Base-by-base conservation (phyloP, 305 asterid species). In the Fraxinus angustifolia region DNA sequence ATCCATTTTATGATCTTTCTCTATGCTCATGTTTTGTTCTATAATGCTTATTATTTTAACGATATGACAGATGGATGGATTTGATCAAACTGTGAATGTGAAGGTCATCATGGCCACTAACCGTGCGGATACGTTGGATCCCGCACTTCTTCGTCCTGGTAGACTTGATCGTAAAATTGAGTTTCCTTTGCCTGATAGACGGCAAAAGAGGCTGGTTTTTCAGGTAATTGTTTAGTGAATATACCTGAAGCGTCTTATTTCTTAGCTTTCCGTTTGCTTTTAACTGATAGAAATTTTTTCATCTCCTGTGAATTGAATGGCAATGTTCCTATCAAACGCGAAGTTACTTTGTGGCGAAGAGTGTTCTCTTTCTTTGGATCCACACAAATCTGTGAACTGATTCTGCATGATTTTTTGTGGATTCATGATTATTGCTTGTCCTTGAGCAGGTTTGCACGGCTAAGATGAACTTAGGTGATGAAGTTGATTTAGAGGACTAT, bases 71-170 rank as follows among this genome's bases (percentile, higher is more conserved):
- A 93, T 94, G 97, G 98, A 93, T 78, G 98, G 97, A 77, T 93
- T 94, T 86, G 98, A 94, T 77, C 98, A 93, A 84, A 92, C 97
- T 0, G 97, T 93, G 31, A 93, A 93, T 79, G 98, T 93, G 77
- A 95, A 93, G 88, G 98, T 94, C 74, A 94, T 94, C 80, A 93
- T 94, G 98, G 98, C 97, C 35, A 95, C 98, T 35, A 95, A 95
- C 68, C 87, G 97, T 78, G 98, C 95, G 58, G 98, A 94, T 82
- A 95, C 98, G 12, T 82, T 94, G 88, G 98, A 94, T 79, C 98
- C 98, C 76, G 98, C 98, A 12, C 97, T 94, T 83, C 87, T 94
- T 28, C 98, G 98, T 81, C 98, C 98, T 19, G 98, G 98, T 84
- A 93, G 98, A 82, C 97, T 94, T 79, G 98, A 94, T 79, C 92